Evolutionary conservation across 352 stramenopile species (phyloP), one percentile per base, ranked within the genome.

Genomic region (Phytophthora meadii): DNA sequence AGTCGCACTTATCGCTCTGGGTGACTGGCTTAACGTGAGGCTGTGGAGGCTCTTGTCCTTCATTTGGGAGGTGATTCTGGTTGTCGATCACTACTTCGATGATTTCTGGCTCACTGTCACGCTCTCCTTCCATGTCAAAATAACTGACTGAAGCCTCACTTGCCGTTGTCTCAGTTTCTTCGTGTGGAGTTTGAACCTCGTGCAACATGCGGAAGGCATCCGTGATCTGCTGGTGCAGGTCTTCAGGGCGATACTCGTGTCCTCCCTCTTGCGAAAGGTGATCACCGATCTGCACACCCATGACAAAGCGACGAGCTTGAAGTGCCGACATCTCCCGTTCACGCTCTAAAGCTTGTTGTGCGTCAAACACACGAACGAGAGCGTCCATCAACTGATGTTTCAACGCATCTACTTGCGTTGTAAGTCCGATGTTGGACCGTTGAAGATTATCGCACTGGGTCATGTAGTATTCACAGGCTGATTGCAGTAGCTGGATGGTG

Each of bases 391-490:
- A 47, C 40, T 74, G 46, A 1, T 24, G 40, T 48, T 74, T 68
- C 10, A 76, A 25, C 30, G 52, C 44, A 15, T 65, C 54, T 1
- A 74, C 28, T 32, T 72, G 48, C 0, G 17, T 54, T 12, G 42
- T 22, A 8, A 81, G 51, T 40, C 45, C 30, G 10, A 34, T 8
- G 44, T 74, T 74, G 9, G 41, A 54, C 22, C 59, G 50, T 32
- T 54, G 37, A 37, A 78, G 65, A 7, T 56, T 50, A 5, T 71
- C 47, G 36, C 69, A 66, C 14, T 65, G 56, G 24, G 12, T 28
- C 57, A 77, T 73, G 51, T 78, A 73, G 47, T 53, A 64, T 28
- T 77, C 65, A 27, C 68, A 72, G 10, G 56, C 63, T 14, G 54
- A 34, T 57, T 41, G 67, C n/a, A 81, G 64, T 36, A 70, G 42